Evolutionary conservation across 2,329 filamentous ascomycete genomes (phyloP).

Genomic region (Penicillium sp.): DNA sequence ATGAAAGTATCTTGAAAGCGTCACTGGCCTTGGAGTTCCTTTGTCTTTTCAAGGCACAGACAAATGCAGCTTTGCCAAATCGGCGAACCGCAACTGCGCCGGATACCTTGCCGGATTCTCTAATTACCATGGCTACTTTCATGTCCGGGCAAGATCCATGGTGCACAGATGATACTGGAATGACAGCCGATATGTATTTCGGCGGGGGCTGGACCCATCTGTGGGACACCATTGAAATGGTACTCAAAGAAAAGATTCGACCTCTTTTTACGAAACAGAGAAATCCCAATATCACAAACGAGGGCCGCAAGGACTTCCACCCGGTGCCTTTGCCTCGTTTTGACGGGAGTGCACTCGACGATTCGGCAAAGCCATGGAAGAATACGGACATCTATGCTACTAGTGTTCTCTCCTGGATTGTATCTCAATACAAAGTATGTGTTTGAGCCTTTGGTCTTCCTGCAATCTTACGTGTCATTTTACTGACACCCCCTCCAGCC

Average conservation of each 20-base stretch:
- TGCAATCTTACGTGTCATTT: not conserved
- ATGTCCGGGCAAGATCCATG: conserved; percentile 35
- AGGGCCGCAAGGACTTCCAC: conserved; percentile 46
- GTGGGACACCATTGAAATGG: conserved; percentile 20
- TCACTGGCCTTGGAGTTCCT: conserved; percentile 33
- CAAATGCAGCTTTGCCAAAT: conserved; percentile 13
- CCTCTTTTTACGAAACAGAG: conserved; percentile 44
- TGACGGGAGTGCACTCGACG: conserved; percentile 36
- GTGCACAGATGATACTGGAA: conserved; percentile 28
- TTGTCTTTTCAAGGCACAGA: conserved; percentile 9
- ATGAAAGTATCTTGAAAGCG: conserved; percentile 26
- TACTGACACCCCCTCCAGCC: conserved; percentile 23
- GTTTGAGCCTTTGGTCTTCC: not conserved
- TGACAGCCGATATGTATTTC: conserved; percentile 7
- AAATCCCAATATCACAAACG: conserved; percentile 43
- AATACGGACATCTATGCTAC: conserved; percentile 35
- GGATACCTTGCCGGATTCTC: conserved; percentile 31
- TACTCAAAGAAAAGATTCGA: conserved; percentile 36
- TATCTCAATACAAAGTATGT: conserved; percentile 38
- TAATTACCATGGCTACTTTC: conserved; percentile 36
- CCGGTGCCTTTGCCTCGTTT: conserved; percentile 38
- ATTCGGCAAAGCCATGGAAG: conserved; percentile 43
- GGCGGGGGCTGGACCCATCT: not conserved
- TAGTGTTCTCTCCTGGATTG: conserved; percentile 37
- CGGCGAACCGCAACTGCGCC: conserved; percentile 17